Base-by-base conservation (phyloP, 1,139 yeast species). In the Geotrichum candidum region DNA sequence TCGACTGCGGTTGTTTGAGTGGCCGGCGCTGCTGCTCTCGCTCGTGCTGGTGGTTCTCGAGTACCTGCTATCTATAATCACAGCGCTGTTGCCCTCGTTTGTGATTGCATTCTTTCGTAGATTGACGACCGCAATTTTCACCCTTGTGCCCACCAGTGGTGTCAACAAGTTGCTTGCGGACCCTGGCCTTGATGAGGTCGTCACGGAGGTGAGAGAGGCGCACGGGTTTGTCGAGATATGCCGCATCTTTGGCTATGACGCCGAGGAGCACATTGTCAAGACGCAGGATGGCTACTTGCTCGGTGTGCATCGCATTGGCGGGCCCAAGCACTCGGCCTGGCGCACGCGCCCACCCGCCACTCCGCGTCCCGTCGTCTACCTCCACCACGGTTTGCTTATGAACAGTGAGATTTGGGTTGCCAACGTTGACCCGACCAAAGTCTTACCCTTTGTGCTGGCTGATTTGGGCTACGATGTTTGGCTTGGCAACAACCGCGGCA, bases 321-420 rank as follows among this genome's bases (percentile, higher is more conserved):
- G 72, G 73, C 76, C 66, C 78, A 80, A 66, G 71, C 77, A 66
- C 74, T 78, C 69, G 65, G 78, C 57, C 69, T 82, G 67, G 80
- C 65, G 68, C 54, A 64, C 63, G 3, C 64, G 72, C 38, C 53
- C 61, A 1, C 48, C 53, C 31, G 54, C 54, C 13, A 31, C 22
- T 23, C 54, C 59, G 10, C 58, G 79, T 61, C 81, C 80, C 0
- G 86, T 87, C 1, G 87, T 88, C 0, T 92, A 90, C 70, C 78
- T 92, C 60, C 98, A 92, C 70, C 98, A 92, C 72, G 98, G 98
- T 0, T 78, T 92, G 61, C 79, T 92, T 66, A 92, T 92, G 97
- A 85, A 87, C 71, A 85, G 95, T 58, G 98, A 92, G 69, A 83
- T 92, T 9, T 90, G 96, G 97, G 84, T 88, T 54, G 83, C 94